phyloP scores from a whole-genome alignment of 148 eudicot species.

The Silene uniflora region DNA sequence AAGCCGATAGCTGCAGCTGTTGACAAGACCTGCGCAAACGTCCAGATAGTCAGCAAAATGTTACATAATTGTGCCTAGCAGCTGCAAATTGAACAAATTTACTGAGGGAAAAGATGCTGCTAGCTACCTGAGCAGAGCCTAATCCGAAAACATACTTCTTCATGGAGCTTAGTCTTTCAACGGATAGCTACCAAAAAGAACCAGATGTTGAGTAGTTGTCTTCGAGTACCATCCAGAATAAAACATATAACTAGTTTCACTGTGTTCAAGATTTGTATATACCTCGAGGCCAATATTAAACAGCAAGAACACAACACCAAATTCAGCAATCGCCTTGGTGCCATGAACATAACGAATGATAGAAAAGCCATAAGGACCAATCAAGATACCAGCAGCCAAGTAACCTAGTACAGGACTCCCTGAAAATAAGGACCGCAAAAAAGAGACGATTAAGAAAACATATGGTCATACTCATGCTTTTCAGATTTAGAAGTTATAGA shows the following conservation, averaged over 20 bases:
- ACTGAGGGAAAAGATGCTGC: constrained; percentile 3
- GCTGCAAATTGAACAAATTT: constrained; percentile 1
- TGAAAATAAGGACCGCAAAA: constrained; percentile 34
- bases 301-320: constrained; percentile 94
- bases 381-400: constrained; percentile 93
- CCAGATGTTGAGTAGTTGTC: constrained; percentile 14
- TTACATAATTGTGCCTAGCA: background rate
- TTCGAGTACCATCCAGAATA: constrained; percentile 9
- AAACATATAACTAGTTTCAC: constrained; percentile 8
- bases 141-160: constrained; percentile 99
- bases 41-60: constrained; percentile 13
- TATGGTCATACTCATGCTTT: background rate
- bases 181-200: constrained; percentile 72
- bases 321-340: constrained; percentile 98
- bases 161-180: constrained; percentile 99
- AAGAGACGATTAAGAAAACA: background rate
- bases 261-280: constrained; percentile 22
- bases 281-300: constrained; percentile 99
- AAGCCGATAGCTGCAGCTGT: constrained; percentile 83
- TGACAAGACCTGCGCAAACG: constrained; percentile 57
- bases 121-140: constrained; percentile 93
- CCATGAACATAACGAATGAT: constrained; percentile 95
- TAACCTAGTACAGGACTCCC: constrained; percentile 99
- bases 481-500: constrained; percentile 6
- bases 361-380: constrained; percentile 98